phyloP scores from a whole-genome alignment of 2,329 filamentous ascomycete genomes.

The Colletotrichum gloeosporioides region DNA sequence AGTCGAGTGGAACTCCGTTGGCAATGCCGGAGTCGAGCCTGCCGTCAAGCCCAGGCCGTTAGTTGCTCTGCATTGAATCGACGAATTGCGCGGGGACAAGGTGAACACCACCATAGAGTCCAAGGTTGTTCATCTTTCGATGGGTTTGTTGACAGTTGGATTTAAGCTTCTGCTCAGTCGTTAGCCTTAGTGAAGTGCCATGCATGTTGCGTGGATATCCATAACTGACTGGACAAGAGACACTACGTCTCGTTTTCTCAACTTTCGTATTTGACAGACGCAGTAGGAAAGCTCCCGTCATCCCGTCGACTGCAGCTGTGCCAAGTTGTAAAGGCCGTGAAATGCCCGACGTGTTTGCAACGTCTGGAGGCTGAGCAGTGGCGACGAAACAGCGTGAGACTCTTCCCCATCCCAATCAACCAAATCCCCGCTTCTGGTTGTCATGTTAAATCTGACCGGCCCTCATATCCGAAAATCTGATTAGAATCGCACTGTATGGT shows the following conservation, averaged over 20 bases:
- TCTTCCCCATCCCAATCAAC: neutral
- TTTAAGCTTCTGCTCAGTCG: neutral
- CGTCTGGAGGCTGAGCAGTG: neutral
- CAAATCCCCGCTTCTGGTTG: neutral
- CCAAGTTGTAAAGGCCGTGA: neutral
- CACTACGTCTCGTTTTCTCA: neutral
- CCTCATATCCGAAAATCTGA: neutral
- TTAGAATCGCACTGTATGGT: neutral
- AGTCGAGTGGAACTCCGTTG: constrained; percentile 4
- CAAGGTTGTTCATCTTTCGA: neutral
- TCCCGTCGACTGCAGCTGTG: neutral
- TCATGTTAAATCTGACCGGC: neutral
- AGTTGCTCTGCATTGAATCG: neutral
- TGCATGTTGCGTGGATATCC: neutral
- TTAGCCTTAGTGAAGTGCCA: neutral
- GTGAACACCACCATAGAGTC: neutral
- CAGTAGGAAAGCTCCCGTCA: neutral
- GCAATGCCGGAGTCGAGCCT: neutral
- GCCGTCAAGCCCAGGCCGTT: neutral
- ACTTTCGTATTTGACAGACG: neutral
- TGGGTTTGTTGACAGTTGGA: neutral
- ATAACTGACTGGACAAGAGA: neutral
- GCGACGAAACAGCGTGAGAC: neutral
- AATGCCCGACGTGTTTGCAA: neutral
- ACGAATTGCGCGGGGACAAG: neutral